Evolutionary conservation across 495 filamentous ascomycete species (phyloP), one percentile per base, ranked within the genome.

Genomic region (Cercophora scortea): DNA sequence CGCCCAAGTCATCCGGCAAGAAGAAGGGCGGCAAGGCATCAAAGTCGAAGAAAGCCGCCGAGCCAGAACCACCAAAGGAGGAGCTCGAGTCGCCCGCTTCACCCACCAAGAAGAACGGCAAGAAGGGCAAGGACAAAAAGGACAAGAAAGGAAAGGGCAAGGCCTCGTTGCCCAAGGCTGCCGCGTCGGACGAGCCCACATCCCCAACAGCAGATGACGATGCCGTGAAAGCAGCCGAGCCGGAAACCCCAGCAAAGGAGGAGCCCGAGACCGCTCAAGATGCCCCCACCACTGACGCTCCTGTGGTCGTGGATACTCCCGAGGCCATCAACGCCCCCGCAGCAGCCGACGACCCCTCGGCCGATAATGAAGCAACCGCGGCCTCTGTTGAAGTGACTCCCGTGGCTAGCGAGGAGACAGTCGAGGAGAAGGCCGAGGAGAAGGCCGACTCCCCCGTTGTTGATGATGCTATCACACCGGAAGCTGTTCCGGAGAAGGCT

Each of bases 111-210:
- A 33, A 19, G 39, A 61, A 58, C 39, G 55, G 52, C 35, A 65
- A 67, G 50, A 66, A 63, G 42, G 53, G 45, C 42, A 60, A 63
- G 42, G 56, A 44, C 42, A 60, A 60, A 36, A 65, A 67, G 50
- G 55, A 47, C 32, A 53, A 61, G 34, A 59, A 59, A 32, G 57
- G 47, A 32, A 65, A 61, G 47, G 55, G 55, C 36, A 60, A 63
- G 38, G 36, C 17, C 3, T 13, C 16, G 1, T 4, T 17, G 8
- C 5, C 16, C 17, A 32, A 48, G 32, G 46, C 32, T 13, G 46
- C 10, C 11, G 6, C 46, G 10, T 35, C 46, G 13, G 46, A 48
- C 12, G 32, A 35, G 32, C 15, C 32, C 32, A 48, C 17, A 36
- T n/a, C 32, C 12, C 17, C 17, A 39, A 17, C 46, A 3, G 17